phyloP scores from a whole-genome alignment of 2,329 filamentous ascomycete genomes.

The Cyphellophora europaea region DNA sequence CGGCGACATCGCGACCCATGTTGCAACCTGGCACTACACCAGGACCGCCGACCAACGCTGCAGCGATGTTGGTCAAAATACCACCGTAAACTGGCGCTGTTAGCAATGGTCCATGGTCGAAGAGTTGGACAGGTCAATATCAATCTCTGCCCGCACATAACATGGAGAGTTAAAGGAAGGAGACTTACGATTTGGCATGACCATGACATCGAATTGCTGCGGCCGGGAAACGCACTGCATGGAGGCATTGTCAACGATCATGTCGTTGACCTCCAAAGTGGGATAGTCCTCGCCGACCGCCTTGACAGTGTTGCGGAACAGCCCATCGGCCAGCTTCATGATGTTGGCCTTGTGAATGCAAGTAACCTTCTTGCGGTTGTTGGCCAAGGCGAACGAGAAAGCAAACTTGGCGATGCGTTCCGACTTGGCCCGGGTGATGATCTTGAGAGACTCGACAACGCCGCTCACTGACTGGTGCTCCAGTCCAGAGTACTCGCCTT shows the following conservation, averaged over 20 bases:
- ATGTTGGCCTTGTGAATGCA: slow-evolving; percentile 99
- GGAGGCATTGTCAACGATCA: slow-evolving; percentile 99
- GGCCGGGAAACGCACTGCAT: slow-evolving; percentile 97
- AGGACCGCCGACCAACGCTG: slow-evolving; percentile 90
- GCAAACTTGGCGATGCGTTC: slow-evolving; percentile 99
- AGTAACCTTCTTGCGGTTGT: slow-evolving; percentile 98
- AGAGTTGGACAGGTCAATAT: no score
- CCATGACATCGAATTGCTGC: slow-evolving; percentile 99
- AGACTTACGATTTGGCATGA: slow-evolving; percentile 99
- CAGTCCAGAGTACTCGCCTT: slow-evolving; percentile 97
- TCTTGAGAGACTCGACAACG: slow-evolving; percentile 98
- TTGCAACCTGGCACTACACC: slow-evolving; percentile 98
- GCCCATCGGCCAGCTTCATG: slow-evolving; percentile 98
- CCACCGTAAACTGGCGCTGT: slow-evolving; percentile 47
- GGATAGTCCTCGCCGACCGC: slow-evolving; percentile 89
- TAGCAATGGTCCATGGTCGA: no score
- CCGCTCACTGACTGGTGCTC: slow-evolving; percentile 96
- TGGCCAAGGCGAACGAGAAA: slow-evolving; percentile 94
- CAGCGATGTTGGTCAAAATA: slow-evolving; percentile 97
- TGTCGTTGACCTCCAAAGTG: slow-evolving; percentile 91
- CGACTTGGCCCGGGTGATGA: slow-evolving; percentile 97
- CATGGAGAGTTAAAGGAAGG: no score
- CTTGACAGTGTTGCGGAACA: slow-evolving; percentile 98
- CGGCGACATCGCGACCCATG: slow-evolving; percentile 96
- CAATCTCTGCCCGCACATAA: no score